Evolutionary conservation across 2,329 filamentous ascomycete species (phyloP).

Genomic region (Fusarium sp.): DNA sequence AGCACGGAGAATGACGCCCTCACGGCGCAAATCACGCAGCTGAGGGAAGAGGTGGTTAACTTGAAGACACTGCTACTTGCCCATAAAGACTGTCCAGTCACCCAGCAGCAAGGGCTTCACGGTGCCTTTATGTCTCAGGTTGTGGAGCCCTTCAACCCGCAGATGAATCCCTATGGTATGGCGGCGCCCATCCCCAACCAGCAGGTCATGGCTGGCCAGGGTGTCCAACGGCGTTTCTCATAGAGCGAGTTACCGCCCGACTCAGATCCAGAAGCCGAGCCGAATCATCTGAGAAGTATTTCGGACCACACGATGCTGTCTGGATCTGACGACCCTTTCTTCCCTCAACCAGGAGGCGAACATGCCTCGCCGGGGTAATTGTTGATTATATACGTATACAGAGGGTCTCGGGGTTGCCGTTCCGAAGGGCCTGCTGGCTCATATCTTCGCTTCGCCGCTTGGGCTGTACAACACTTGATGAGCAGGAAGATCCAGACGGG

Average conservation of each 20-base stretch:
- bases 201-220: conserved; percentile 70
- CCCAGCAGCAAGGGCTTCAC: conserved; percentile 82
- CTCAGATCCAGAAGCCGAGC: conserved; percentile 15
- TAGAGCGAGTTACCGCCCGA: conserved; percentile 55
- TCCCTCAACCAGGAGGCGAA: conserved; percentile 35
- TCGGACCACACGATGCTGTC: conserved; percentile 19
- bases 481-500: conserved; percentile 41
- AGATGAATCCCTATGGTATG: conserved; percentile 75
- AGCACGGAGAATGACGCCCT: conserved; percentile 92
- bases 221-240: conserved; percentile 70
- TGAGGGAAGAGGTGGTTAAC: conserved; percentile 94
- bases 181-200: conserved; percentile 66
- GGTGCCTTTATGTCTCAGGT: conserved; percentile 70
- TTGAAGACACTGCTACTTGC: conserved; percentile 93
- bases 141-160: conserved; percentile 68
- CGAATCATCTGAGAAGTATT: conserved; percentile 18
- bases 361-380: conserved; percentile 20
- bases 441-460: conserved; percentile 42
- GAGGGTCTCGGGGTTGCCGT: conserved; percentile 28
- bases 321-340: conserved; percentile 42
- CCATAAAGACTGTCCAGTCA: conserved; percentile 96
- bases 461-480: conserved; percentile 52
- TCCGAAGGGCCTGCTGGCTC: conserved; percentile 31
- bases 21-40: conserved; percentile 84
- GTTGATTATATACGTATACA: conserved; percentile 46